Conservation (phyloP, 257 asterid genomes). For the Cruciata laevipes region DNA sequence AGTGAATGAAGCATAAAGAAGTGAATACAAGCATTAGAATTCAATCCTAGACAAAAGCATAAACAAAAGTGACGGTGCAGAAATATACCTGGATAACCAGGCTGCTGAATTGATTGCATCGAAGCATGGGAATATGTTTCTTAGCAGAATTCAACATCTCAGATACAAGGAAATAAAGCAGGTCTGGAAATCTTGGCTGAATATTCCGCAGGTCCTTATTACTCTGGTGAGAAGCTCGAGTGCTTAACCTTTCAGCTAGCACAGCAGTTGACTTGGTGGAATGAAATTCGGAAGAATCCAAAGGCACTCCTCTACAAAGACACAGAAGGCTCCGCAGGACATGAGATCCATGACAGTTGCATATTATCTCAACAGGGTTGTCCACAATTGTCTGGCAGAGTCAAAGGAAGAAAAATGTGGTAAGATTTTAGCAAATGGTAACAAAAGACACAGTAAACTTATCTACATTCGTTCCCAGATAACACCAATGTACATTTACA, state of each 20-base stretch:
- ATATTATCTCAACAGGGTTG: constrained; percentile 69
- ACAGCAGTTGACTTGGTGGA: constrained; percentile 52
- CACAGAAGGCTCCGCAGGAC: constrained; percentile 85
- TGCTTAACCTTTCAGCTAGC: constrained; percentile 74
- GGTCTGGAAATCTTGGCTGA: constrained; percentile 55
- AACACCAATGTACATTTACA: neutral
- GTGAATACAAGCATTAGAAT: neutral
- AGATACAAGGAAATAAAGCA: constrained; percentile 48
- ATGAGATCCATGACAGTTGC: constrained; percentile 93
- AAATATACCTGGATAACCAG: constrained; percentile 81
- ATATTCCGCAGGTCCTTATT: constrained; percentile 25
- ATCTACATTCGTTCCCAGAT: neutral
- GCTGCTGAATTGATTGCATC: constrained; percentile 67
- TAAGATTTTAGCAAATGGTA: neutral
- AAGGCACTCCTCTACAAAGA: constrained; percentile 76
- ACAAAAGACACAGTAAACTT: neutral
- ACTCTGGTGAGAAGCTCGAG: constrained; percentile 36
- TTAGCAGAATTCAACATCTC: constrained; percentile 56
- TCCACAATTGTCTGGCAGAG: constrained; percentile 52
- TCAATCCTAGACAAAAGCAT: neutral
- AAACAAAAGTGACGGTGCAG: neutral
- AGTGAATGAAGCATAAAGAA: neutral
- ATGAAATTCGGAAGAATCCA: constrained; percentile 68
- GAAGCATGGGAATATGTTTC: constrained; percentile 48
- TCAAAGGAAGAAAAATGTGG: neutral